Conservation (phyloP, 2,329 filamentous ascomycete genomes). For the Eurotiales sp. region DNA sequence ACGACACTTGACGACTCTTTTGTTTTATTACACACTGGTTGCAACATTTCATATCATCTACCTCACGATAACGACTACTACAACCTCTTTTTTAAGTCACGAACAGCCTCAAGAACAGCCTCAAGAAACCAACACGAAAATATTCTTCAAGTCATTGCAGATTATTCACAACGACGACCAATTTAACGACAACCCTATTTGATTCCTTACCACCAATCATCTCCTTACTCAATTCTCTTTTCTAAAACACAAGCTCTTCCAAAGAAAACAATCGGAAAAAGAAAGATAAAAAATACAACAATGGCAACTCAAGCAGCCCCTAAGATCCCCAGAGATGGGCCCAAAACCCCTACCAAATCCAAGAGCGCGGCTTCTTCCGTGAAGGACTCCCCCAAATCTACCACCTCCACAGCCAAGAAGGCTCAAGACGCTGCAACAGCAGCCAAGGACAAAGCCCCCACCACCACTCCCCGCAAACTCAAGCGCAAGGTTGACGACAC, state of each 20-base stretch:
- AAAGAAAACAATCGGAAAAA: neutral
- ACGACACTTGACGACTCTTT: conserved; percentile 10
- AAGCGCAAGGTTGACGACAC: conserved; percentile 13
- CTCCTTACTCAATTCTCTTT: no score
- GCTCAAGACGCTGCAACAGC: neutral
- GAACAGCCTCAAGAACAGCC: no score
- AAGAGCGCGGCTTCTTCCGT: conserved; percentile 24
- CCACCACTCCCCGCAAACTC: conserved; percentile 11
- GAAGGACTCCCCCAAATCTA: conserved; percentile 10
- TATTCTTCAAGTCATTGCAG: no score
- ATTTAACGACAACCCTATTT: no score
- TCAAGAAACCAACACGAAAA: no score
- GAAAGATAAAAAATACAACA: neutral
- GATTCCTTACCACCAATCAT: no score
- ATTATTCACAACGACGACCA: no score
- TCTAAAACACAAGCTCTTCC: neutral
- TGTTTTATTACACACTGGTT: conserved; percentile 7
- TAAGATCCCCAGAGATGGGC: conserved; percentile 15
- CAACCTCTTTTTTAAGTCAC: no score
- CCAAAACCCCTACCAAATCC: conserved; percentile 25
- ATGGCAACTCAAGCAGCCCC: conserved; percentile 11
- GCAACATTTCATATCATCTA: neutral
- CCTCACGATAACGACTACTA: neutral
- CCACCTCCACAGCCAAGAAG: conserved; percentile 1
- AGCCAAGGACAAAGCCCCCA: neutral